Evolutionary conservation across 2,329 filamentous ascomycete genomes (phyloP).

Genomic region (Magnaporthiopsis incrustans): DNA sequence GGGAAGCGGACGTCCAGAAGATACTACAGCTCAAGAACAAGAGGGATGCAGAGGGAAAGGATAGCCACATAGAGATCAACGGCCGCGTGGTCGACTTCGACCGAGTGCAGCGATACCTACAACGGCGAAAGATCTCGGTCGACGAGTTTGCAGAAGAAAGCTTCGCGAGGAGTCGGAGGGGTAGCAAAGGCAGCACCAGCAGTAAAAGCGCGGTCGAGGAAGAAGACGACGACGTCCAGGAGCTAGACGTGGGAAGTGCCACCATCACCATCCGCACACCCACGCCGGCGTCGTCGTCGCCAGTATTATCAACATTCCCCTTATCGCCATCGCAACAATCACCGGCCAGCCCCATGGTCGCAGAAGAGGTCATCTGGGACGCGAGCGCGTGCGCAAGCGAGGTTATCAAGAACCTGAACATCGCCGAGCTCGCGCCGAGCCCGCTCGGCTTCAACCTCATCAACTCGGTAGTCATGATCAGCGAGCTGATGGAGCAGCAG

Average conservation of each 20-base stretch:
- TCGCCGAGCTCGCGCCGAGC: neutral
- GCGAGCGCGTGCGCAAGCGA: conserved; percentile 1
- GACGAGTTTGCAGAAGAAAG: neutral
- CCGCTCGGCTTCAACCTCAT: conserved; percentile 3
- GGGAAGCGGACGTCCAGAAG: conserved; percentile 5
- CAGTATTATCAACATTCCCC: neutral
- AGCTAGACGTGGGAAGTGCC: neutral
- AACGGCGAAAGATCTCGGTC: conserved; percentile 1
- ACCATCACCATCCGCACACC: conserved; percentile 4
- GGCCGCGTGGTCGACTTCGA: conserved; percentile 8
- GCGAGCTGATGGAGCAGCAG: neutral
- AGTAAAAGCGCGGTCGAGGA: neutral
- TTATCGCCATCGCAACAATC: neutral
- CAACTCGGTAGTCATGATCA: conserved; percentile 1
- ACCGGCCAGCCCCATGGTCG: neutral
- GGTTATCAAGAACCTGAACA: neutral
- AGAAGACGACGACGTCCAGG: neutral
- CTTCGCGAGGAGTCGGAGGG: neutral
- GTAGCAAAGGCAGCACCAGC: neutral
- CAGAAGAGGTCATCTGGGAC: conserved; percentile 3
- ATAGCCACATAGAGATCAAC: conserved; percentile 7
- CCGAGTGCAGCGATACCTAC: conserved; percentile 2
- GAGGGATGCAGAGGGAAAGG: conserved; percentile 3
- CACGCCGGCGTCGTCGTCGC: neutral
- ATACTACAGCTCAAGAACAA: conserved; percentile 3